Evolutionary conservation across 2,329 filamentous ascomycete species (phyloP).

Genomic region (Aspergillus fischeri): DNA sequence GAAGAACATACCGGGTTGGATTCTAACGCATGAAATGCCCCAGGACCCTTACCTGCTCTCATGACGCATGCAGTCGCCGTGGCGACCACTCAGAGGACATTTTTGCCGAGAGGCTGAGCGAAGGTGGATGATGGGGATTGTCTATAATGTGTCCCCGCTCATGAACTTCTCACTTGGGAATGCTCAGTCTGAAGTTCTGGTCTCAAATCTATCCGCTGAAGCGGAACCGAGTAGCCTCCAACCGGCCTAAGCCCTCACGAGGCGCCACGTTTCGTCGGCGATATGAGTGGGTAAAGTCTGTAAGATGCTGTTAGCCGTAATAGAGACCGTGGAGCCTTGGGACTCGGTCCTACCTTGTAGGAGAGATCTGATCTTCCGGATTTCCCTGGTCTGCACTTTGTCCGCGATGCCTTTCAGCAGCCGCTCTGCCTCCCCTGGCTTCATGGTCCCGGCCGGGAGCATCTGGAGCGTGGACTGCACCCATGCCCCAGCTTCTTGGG

Average conservation of each 20-base stretch:
- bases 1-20: background rate
- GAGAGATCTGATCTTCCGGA: conserved; percentile 75
- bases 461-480: conserved; percentile 78
- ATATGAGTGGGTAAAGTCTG: conserved; percentile 93
- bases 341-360: conserved; percentile 56
- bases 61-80: background rate
- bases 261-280: conserved; percentile 93
- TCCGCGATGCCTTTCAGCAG: conserved; percentile 78
- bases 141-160: background rate
- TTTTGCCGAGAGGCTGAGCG: background rate
- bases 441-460: conserved; percentile 77
- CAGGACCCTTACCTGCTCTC: background rate
- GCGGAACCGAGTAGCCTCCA: conserved; percentile 83
- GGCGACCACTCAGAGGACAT: background rate
- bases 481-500: conserved; percentile 74
- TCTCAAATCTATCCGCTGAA: conserved; percentile 55
- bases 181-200: background rate
- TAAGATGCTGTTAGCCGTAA: conserved; percentile 5
- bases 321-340: background rate
- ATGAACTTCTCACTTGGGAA: background rate
- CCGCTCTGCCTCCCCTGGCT: conserved; percentile 72
- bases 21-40: background rate
- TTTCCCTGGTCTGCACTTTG: conserved; percentile 63
- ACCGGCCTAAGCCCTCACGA: conserved; percentile 77
- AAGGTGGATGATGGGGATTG: background rate